Base-by-base conservation (phyloP, 257 asterid species). In the Lantana camara region DNA sequence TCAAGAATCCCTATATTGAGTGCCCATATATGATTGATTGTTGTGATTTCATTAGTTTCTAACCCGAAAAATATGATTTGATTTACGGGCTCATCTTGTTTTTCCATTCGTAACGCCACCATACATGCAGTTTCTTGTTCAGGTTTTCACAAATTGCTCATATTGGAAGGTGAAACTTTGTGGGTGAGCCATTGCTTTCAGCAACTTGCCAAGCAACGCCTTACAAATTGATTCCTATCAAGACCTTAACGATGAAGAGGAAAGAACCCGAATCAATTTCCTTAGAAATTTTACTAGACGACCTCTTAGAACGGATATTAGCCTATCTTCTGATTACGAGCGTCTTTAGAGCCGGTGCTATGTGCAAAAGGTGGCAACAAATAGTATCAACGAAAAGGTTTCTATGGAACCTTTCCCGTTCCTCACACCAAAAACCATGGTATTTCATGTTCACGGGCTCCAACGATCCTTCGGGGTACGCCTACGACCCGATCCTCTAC, bases 401-500 rank as follows among this genome's bases (percentile, higher is more conserved):
- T 68, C 61, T 85, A 3, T 79, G 92, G 87, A 84, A 83, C 64
- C 62, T 69, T 63, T 78, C 90, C 49, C 82, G 66, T 13, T 50
- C 69, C 11, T 59, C 67, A 16, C 19, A 80, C 0, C 84, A 82
- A 17, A 88, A 85, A 75, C 97, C 99, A 2, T 90, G 96, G 97
- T 94, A 94, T 73, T 94, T 90, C 69, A 94, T 94, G 97, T 94
- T 94, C 71, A 94, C 96, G 1, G 80, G 95, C 86, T 81, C 95
- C 0, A 86, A 94, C 42, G 97, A 88, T 46, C 97, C 99, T 0
- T 72, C 53, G 20, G 99, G 97, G 32, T 88, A 78, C 63, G 83
- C 95, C 4, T 93, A 85, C 10, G 97, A 93, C 72, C 94, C 97
- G 8, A 51, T 73, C 65, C 84, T 84, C 7, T 77, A 79, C 4